Percentiles rank a stretch among this genome's conserved stretches.
Conservation (phyloP, 805 yeast species). For the Spathaspora gorwiae region DNA sequence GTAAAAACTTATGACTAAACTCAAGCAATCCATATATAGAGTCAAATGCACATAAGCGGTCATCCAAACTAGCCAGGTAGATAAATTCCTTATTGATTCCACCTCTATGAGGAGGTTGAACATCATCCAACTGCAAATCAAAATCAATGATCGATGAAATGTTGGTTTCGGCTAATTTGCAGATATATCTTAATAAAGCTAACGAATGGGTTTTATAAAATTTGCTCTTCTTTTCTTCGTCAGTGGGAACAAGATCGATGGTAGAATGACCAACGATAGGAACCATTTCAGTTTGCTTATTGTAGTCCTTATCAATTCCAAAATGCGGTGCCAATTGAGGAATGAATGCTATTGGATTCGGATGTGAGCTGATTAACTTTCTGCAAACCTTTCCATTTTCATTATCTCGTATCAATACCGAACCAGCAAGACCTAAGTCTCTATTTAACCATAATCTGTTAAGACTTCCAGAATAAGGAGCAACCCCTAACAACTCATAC, state of each 20-base stretch:
- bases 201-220: constrained; percentile 28
- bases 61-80: constrained; percentile 38
- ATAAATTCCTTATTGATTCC: constrained; percentile 35
- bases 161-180: constrained; percentile 16
- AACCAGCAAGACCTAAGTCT: constrained; percentile 41
- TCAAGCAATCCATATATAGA: constrained; percentile 32
- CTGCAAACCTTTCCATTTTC: constrained; percentile 17
- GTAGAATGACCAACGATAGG: constrained; percentile 31
- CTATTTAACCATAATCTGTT: constrained; percentile 36
- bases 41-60: constrained; percentile 36
- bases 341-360: constrained; percentile 34
- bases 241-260: constrained; percentile 14
- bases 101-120: constrained; percentile 32
- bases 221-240: constrained; percentile 23
- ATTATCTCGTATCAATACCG: constrained; percentile 21
- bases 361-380: constrained; percentile 27
- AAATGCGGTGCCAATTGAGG: constrained; percentile 40
- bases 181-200: constrained; percentile 27
- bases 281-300: constrained; percentile 34
- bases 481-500: constrained; percentile 36
- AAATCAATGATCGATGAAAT: constrained; percentile 23
- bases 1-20: constrained; percentile 12
- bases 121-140: constrained; percentile 36
- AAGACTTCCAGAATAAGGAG: constrained; percentile 36
- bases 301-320: constrained; percentile 24